Conservation (phyloP, 768 basidiomycete species). For the Suillus brevipes region DNA sequence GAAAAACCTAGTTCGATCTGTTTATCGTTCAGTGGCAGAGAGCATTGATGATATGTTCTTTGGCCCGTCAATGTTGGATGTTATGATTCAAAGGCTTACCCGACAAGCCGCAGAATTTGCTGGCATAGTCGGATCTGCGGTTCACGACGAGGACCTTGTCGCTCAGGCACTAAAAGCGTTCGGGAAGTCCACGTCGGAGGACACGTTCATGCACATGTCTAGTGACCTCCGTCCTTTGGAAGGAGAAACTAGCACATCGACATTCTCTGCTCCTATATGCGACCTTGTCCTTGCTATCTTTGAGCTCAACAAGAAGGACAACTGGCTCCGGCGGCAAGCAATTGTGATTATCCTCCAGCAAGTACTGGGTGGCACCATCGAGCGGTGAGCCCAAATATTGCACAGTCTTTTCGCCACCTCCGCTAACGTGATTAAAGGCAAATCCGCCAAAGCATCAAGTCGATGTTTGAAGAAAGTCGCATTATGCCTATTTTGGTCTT, state of each 20-base stretch:
- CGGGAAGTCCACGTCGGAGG: slow-evolving; percentile 64
- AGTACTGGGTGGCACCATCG: slow-evolving; percentile 92
- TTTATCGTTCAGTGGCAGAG: slow-evolving; percentile 90
- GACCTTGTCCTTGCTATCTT: slow-evolving; percentile 92
- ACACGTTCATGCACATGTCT: slow-evolving; percentile 69
- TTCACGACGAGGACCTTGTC: slow-evolving; percentile 84
- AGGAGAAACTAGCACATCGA: slow-evolving; percentile 85
- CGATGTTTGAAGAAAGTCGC: slow-evolving; percentile 65
- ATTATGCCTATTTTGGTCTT: slow-evolving; percentile 63
- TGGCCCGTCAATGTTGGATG: slow-evolving; percentile 93
- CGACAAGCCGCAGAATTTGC: slow-evolving; percentile 88
- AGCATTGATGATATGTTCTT: slow-evolving; percentile 98
- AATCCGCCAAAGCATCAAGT: slow-evolving; percentile 76
- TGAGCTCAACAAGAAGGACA: slow-evolving; percentile 93
- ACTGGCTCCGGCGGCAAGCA: slow-evolving; percentile 94
- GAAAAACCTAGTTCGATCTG: slow-evolving; percentile 75
- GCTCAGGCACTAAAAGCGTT: slow-evolving; percentile 74
- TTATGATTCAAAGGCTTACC: slow-evolving; percentile 88
- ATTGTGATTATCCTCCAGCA: slow-evolving; percentile 97
- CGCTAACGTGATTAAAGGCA: slow-evolving; percentile 54
- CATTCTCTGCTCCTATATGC: slow-evolving; percentile 92
- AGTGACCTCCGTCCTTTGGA: slow-evolving; percentile 80
- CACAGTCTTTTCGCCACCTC: background rate
- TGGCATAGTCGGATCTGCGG: slow-evolving; percentile 75
- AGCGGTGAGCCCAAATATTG: slow-evolving; percentile 58